Conservation (phyloP, 2,329 filamentous ascomycete species). For the Calonectria naviculata region DNA sequence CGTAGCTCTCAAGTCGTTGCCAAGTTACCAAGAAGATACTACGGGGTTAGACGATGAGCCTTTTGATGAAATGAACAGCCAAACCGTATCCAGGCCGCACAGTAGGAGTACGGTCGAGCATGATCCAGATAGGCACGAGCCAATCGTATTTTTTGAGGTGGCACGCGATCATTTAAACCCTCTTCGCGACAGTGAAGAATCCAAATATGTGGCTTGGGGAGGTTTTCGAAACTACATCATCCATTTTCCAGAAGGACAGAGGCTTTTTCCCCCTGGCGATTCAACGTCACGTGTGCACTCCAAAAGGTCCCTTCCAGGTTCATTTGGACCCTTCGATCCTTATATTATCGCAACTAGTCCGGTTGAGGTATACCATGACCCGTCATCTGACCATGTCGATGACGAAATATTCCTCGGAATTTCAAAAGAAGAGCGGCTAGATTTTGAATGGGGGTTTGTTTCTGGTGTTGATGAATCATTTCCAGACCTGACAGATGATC, state of each 20-base stretch:
- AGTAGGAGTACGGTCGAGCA: neutral
- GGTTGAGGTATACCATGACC: neutral
- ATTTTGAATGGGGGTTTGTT: neutral
- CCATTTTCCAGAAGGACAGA: neutral
- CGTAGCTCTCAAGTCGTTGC: neutral
- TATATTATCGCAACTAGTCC: too few species aligned
- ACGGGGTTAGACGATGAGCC: neutral
- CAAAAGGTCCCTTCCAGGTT: neutral
- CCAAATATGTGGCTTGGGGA: neutral
- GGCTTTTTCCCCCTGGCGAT: neutral
- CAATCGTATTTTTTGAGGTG: neutral
- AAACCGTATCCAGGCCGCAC: neutral
- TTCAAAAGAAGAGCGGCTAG: neutral
- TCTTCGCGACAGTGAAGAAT: fast-evolving
- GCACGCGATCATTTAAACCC: neutral
- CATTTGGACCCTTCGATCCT: too few species aligned
- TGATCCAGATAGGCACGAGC: neutral
- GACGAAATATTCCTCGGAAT: neutral
- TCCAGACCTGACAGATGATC: neutral
- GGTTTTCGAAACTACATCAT: neutral
- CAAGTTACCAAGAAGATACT: neutral
- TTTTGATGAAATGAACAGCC: neutral
- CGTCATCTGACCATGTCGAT: neutral
- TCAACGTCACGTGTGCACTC: neutral
- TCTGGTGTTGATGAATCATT: neutral